Conservation (phyloP, 2,329 filamentous ascomycete genomes). For the Chrysosporium queenslandicum region DNA sequence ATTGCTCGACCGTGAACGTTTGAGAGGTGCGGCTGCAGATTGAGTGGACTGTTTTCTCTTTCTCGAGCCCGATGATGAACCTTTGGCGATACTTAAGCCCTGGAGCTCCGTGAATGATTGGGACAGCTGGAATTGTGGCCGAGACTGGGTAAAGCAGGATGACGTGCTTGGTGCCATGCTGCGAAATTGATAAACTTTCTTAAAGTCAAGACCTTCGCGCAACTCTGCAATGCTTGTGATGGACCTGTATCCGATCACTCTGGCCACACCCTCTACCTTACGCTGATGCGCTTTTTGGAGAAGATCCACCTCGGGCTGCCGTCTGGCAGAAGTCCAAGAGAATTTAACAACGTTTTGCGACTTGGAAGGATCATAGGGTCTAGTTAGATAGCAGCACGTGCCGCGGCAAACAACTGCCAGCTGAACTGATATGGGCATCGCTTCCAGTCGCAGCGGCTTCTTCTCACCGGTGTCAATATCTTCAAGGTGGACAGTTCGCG, state of each 20-base stretch:
- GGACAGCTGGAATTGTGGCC: too few species aligned
- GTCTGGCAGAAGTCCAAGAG: conserved; percentile 25
- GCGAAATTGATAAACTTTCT: conserved; percentile 16
- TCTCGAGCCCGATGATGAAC: too few species aligned
- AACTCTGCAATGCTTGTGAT: conserved; percentile 24
- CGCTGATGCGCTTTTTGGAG: conserved; percentile 21
- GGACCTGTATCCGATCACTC: conserved; percentile 21
- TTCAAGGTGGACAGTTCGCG: neutral
- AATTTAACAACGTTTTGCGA: conserved; percentile 30
- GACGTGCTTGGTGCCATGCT: conserved; percentile 6
- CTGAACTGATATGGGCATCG: conserved; percentile 6
- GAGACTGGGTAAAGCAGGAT: too few species aligned
- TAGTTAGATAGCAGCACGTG: conserved; percentile 21
- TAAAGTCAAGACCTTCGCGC: conserved; percentile 21
- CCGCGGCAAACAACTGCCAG: conserved; percentile 21
- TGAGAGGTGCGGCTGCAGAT: too few species aligned
- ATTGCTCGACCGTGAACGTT: too few species aligned
- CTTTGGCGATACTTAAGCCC: too few species aligned
- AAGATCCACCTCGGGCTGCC: conserved; percentile 21
- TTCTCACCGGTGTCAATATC: neutral
- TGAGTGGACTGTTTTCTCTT: too few species aligned
- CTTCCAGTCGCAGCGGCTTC: neutral
- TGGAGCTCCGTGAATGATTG: too few species aligned
- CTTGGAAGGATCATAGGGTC: conserved; percentile 15
- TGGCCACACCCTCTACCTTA: conserved; percentile 23